Base-by-base conservation (phyloP, 768 basidiomycete species). In the Suillus sp. region DNA sequence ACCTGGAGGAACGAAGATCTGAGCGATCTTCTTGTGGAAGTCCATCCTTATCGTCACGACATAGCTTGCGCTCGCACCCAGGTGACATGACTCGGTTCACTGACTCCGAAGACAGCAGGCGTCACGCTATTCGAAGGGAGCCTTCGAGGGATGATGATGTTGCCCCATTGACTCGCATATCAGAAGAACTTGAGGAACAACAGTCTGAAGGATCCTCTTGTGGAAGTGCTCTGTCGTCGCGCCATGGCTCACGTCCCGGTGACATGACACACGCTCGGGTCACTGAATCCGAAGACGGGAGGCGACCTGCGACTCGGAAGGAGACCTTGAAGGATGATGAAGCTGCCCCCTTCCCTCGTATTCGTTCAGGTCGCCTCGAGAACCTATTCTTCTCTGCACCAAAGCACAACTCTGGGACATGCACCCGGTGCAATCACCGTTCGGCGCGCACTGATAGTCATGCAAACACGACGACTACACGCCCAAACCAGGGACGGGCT, bases 371-470 rank as follows among this genome's bases (percentile, higher is more conserved):
- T 50, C 86, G 84, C 48, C 82, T 94, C 43, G 93, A 96, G 71
- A 81, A 84, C 0, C 75, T 95, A 58, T 95, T 96, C 78, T 93
- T 92, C 75, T 86, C 87, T 53, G 86, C 89, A 1, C 89, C 91
- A 3, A 86, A 86, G 50, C 93, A 95, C 67, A 86, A 93, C 66
- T 80, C 83, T 22, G 80, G 82, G 64, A 90, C 88, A 2, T 92
- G 91, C 70, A 81, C 80, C 2, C 81, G 87, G 58, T 94, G 92
- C 69, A 83, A 84, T 69, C 78, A 86, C 11, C 56, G 27, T 40
- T 57, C 40, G 7, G 25, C 27, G 6, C 38, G 27, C 38, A 30
- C 18, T 5, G 18, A 10, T 38, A 30, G 25, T 25, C 4, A 57
- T 35, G 34, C n/a, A 1, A 35, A 55, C 22, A 13, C 25, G 38